Evolutionary conservation across 2,329 filamentous ascomycete species (phyloP), one percentile per base, ranked within the genome.

Genomic region (Aspergillus clavatus): DNA sequence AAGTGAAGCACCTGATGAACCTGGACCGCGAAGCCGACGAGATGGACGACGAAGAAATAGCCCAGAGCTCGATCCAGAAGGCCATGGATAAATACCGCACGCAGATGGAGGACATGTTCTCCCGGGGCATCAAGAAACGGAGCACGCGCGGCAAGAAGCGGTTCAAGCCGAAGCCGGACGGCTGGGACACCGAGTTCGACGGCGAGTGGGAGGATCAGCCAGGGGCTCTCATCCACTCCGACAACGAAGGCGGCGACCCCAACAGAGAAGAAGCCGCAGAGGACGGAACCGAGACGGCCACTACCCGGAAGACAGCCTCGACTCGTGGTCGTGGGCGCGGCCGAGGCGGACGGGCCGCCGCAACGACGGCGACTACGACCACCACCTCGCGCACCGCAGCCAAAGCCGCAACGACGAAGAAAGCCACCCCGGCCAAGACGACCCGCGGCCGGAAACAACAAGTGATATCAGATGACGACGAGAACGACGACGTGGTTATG

Each of bases 121-220:
- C 77, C 10, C 79, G 78, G 12, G 87, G 87, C 2, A 70, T 78
- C 37, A 62, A 81, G 28, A 83, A 79, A 67, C 74, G 72, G 19
- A 35, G 31, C 38, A 62, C 59, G 54, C 55, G 68, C 40, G 62
- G 72, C 35, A 77, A 75, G 58, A 80, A 74, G 58, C 81, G 74
- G 52, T 74, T 87, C 48, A 91, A 87, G 62, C 83, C 87, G 0
- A 87, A 83, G 63, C 91, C 91, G 1, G 78, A 81, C 8, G 76
- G 75, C 2, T 97, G 90, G 89, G 89, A 97, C 60, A 87, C 82
- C n/a, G 91, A 97, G 53, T 72, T 90, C 21, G 85, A 95, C 40
- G 93, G 90, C 0, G 77, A 78, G 40, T 97, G 91, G 90, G 85
- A 85, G 48, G 86, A 93, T 38, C 82, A 89, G 47, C 81, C 86